Evolutionary conservation across 2,329 filamentous ascomycete species (phyloP).

Genomic region (Podosphaera fusca): DNA sequence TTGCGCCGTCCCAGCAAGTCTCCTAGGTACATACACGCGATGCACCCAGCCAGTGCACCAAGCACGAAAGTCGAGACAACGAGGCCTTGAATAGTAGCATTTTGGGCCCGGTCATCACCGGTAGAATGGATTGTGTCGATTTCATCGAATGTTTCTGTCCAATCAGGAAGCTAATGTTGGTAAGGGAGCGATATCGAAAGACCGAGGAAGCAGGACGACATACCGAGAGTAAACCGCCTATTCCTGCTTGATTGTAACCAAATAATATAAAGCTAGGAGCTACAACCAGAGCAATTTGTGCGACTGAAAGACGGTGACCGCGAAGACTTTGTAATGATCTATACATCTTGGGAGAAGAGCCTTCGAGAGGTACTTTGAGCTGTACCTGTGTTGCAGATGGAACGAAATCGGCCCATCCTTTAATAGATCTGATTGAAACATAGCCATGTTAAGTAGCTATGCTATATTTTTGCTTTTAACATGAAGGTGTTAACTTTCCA

Average conservation of each 20-base stretch:
- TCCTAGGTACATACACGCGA: conserved; percentile 25
- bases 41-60: conserved; percentile 27
- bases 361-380: too few relatives aligned
- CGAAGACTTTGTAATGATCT: neutral
- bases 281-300: neutral
- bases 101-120: neutral
- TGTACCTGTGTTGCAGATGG: too few relatives aligned
- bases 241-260: neutral
- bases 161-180: neutral
- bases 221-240: neutral
- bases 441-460: too few relatives aligned
- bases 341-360: too few relatives aligned
- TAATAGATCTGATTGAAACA: too few relatives aligned
- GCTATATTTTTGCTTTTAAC: too few relatives aligned
- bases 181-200: neutral
- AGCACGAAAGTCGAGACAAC: conserved; percentile 34
- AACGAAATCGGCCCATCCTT: too few relatives aligned
- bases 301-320: neutral
- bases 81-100: conserved; percentile 19
- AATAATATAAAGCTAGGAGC: neutral
- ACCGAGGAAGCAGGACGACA: neutral
- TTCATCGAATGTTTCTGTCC: neutral
- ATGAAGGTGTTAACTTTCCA: too few relatives aligned
- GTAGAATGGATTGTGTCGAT: neutral
- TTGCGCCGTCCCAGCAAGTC: conserved; percentile 24